Conservation (phyloP, 2,329 filamentous ascomycete species). For the Penicillium sp. region DNA sequence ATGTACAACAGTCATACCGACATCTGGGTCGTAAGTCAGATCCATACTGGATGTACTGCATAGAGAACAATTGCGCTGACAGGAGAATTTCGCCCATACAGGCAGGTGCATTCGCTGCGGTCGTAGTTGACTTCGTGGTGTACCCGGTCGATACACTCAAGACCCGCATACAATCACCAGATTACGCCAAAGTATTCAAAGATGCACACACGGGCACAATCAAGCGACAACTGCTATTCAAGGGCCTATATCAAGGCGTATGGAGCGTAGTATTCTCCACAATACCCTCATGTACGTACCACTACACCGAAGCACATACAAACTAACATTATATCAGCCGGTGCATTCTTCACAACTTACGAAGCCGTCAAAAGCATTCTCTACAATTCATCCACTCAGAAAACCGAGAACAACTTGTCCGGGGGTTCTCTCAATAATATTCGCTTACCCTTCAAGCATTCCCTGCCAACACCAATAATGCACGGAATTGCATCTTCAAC, state of each 20-base stretch:
- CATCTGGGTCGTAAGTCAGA: slow-evolving; percentile 56
- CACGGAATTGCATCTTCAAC: slow-evolving; percentile 73
- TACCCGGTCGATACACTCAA: slow-evolving; percentile 91
- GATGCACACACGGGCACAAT: slow-evolving; percentile 58
- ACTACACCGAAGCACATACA: neutral
- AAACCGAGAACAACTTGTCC: slow-evolving; percentile 5
- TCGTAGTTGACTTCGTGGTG: slow-evolving; percentile 80
- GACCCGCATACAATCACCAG: slow-evolving; percentile 77
- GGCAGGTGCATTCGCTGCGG: slow-evolving; percentile 83
- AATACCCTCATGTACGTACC: slow-evolving; percentile 72
- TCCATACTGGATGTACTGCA: neutral
- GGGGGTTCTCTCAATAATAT: slow-evolving; percentile 3
- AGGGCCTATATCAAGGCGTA: slow-evolving; percentile 83
- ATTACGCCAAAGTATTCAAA: slow-evolving; percentile 69
- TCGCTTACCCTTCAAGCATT: slow-evolving; percentile 35
- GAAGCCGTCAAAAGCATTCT: slow-evolving; percentile 72
- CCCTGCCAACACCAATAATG: slow-evolving; percentile 67
- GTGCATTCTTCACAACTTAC: slow-evolving; percentile 88
- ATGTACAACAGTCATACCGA: slow-evolving; percentile 58
- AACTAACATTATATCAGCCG: slow-evolving; percentile 55
- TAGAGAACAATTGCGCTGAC: neutral
- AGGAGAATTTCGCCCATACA: slow-evolving; percentile 36
- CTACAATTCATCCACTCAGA: slow-evolving; percentile 47
- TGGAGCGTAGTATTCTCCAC: slow-evolving; percentile 84
- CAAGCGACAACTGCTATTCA: slow-evolving; percentile 60